phyloP scores from a whole-genome alignment of 2,329 filamentous ascomycete species.

The Ascochyta fabae region DNA sequence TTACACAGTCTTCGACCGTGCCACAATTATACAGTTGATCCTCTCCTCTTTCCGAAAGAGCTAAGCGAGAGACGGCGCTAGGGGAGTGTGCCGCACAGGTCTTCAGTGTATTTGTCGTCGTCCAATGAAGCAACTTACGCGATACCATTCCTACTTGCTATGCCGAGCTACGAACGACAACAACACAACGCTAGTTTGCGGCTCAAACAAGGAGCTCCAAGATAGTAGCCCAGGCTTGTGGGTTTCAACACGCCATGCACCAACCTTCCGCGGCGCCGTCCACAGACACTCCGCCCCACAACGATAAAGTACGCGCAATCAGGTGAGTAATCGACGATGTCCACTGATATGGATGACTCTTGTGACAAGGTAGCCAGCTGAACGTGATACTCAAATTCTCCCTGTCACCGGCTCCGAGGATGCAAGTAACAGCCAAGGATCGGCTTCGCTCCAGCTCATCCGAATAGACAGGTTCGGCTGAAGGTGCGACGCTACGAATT shows the following conservation, averaged over 20 bases:
- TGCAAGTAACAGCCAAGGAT: not conserved
- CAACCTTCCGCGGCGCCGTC: not conserved
- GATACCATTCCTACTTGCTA: not conserved
- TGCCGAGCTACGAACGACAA: not conserved
- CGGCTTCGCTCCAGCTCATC: not conserved
- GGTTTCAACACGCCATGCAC: not conserved
- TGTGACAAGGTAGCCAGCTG: not conserved
- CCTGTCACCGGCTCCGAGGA: not conserved
- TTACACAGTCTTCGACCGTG: slow-evolving; percentile 1
- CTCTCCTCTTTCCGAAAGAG: not conserved
- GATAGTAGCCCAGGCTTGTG: not conserved
- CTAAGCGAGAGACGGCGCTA: not conserved
- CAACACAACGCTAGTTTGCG: not conserved
- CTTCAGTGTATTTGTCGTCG: not conserved
- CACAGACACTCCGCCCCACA: not conserved
- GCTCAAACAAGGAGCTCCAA: not conserved
- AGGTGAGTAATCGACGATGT: not conserved
- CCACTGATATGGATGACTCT: not conserved
- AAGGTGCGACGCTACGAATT: not conserved
- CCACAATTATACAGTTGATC: slow-evolving; percentile 2
- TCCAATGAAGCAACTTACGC: slow-evolving; percentile 5
- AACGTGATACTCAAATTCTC: slow-evolving; percentile 3
- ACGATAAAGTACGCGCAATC: not conserved
- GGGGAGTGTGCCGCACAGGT: not conserved
- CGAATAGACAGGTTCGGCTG: slow-evolving; percentile 1